Base-by-base conservation (phyloP, 345 rosid genomes). In the Eucalyptus paniculata region DNA sequence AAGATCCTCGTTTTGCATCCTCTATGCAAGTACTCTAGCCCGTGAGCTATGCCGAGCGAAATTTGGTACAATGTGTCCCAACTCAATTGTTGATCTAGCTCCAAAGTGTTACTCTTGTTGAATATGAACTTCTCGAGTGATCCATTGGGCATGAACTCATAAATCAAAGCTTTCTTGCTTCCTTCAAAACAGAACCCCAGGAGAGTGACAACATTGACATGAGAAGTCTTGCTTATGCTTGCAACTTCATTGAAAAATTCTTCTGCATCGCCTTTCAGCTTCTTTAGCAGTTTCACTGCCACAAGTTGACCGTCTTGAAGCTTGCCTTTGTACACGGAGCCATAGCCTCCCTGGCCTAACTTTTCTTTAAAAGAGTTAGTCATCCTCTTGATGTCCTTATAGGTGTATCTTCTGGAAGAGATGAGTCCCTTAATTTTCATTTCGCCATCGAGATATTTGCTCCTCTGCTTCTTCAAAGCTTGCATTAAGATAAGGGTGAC, bases 211-310 rank as follows among this genome's bases (percentile, higher is more conserved):
- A 93, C 45, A 53, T 94, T 94, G 65, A 94, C 91, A 91, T 92
- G 96, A 34, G 95, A 95, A n/a, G 94, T 94, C 92, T 67, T 93
- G 51, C 95, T 92, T 72, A 94, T 93, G 92, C 94, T 94, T 4
- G 90, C 90, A 87, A 94, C 87, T 58, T 93, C 96, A 37, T 93
- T 93, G 89, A 93, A 91, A 69, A 93, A 93, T 16, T 93, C 95
- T 53, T 93, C 89, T 56, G 92, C 95, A 88, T 92, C 53, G 1
- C 94, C 94, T 56, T 92, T 92, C 12, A 92, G 87, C 3, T 87
- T 88, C 10, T 92, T 89, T 62, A 94, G 86, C 30, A 93, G 32
- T 86, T 94, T 94, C 13, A 94, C 50, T 21, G 92, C 96, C 32
- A 94, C 94, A 82, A 87, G 81, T 45, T 88, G 50, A 47, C 92